Evolutionary conservation across 1,139 yeast species (phyloP).

Genomic region (Nakaseomyces sp.): DNA sequence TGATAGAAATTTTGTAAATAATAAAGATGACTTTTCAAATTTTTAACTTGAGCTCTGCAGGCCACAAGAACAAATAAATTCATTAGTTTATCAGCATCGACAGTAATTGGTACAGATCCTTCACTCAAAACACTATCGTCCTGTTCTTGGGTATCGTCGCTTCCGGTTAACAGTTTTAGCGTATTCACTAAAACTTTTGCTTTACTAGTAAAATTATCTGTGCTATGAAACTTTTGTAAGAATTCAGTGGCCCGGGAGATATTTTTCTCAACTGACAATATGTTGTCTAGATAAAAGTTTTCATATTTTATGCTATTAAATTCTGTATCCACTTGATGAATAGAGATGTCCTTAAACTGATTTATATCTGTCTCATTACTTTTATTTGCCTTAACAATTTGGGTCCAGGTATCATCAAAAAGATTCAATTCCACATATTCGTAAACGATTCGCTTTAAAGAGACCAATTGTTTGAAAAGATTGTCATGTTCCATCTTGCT

Average conservation of each 20-base stretch:
- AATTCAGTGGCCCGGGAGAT: conserved; percentile 46
- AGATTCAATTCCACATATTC: conserved; percentile 63
- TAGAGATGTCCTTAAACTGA: conserved; percentile 45
- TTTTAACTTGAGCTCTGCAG: conserved; percentile 49
- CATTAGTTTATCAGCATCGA: conserved; percentile 78
- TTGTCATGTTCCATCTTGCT: conserved; percentile 16
- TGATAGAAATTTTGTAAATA: conserved; percentile 58
- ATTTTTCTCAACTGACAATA: conserved; percentile 37
- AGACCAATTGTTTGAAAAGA: conserved; percentile 36
- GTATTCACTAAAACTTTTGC: conserved; percentile 46
- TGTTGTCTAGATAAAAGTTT: conserved; percentile 27
- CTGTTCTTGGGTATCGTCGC: background rate
- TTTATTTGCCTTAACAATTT: conserved; percentile 11
- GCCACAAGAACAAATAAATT: conserved; percentile 67
- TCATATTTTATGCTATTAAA: conserved; percentile 34
- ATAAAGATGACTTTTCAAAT: conserved; percentile 54
- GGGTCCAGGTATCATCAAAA: conserved; percentile 49
- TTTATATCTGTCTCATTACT: conserved; percentile 17
- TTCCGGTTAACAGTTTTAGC: conserved; percentile 41
- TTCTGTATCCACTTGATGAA: conserved; percentile 63
- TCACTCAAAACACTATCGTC: background rate
- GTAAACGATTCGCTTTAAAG: conserved; percentile 49
- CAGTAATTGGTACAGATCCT: conserved; percentile 16
- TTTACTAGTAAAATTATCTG: conserved; percentile 48
- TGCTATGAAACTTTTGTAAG: conserved; percentile 43